Evolutionary conservation across 2,329 filamentous ascomycete genomes (phyloP).

Genomic region (Camillea tinctor): DNA sequence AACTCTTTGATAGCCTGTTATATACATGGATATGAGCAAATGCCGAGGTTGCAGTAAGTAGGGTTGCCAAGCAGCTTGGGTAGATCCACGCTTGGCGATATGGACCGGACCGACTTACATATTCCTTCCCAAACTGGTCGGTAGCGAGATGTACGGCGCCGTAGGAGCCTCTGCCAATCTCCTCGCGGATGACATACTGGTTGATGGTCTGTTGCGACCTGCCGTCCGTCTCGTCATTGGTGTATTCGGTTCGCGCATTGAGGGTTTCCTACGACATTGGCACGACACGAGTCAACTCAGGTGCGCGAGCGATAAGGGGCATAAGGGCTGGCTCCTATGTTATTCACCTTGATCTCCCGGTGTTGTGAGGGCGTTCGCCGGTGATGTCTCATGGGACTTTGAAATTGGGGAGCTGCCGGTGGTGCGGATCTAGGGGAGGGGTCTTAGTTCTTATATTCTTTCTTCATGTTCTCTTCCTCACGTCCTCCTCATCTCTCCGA

Average conservation of each 20-base stretch:
- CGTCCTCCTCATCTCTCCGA: slow-evolving; percentile 4
- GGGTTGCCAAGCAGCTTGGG: not conserved
- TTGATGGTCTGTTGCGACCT: slow-evolving; percentile 81
- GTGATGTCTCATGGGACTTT: slow-evolving; percentile 58
- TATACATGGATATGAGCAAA: slow-evolving; percentile 19
- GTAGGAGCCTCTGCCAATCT: slow-evolving; percentile 96
- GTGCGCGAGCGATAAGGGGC: not conserved
- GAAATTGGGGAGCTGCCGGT: slow-evolving; percentile 39
- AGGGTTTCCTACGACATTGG: slow-evolving; percentile 70
- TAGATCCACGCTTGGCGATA: not conserved
- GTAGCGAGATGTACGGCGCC: slow-evolving; percentile 87
- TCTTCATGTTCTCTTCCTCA: not conserved
- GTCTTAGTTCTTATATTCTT: slow-evolving; percentile 14
- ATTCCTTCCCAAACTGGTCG: slow-evolving; percentile 91
- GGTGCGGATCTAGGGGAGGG: slow-evolving; percentile 43
- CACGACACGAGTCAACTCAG: slow-evolving; percentile 7
- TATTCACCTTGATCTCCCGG: slow-evolving; percentile 54
- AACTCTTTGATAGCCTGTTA: slow-evolving; percentile 92
- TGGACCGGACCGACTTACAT: slow-evolving; percentile 71
- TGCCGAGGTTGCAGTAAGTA: not conserved
- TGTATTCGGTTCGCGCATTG: slow-evolving; percentile 84
- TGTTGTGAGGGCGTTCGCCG: slow-evolving; percentile 56
- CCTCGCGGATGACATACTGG: slow-evolving; percentile 89
- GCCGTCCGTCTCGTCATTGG: slow-evolving; percentile 80
- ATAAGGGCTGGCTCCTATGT: slow-evolving; percentile 14